These are phyloP conservation scores for Porodaedalea pini DNA, from an alignment of 1,284 basidiomycete species.

Conservation along the genomic window DNA sequence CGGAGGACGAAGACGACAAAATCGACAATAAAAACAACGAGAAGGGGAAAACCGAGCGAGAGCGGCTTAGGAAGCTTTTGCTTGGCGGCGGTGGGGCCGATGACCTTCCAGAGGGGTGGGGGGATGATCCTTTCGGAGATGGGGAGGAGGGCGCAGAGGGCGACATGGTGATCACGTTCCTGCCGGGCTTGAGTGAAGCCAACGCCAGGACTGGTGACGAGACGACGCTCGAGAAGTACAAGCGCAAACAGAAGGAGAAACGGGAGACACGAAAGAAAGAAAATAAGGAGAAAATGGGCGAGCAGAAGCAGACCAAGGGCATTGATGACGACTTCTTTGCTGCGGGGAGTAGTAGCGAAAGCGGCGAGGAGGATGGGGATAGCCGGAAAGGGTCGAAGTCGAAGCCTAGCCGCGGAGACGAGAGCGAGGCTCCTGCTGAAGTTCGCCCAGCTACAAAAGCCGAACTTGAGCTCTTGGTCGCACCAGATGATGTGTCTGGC, in stretches of 20 bases:
- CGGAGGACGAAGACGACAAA: constrained; percentile 38
- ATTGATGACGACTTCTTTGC: constrained; percentile 73
- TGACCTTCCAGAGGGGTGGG: constrained; percentile 81
- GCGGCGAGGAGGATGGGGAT: constrained; percentile 33
- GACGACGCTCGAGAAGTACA: constrained; percentile 83
- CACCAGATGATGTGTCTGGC: constrained; percentile 49
- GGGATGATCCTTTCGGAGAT: constrained; percentile 36
- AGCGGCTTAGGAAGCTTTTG: constrained; percentile 68
- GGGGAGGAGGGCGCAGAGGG: constrained; percentile 45
- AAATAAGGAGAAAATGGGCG: constrained; percentile 35
- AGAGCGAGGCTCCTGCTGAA: constrained; percentile 25
- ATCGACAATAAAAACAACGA: constrained; percentile 27
- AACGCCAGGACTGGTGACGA: constrained; percentile 50
- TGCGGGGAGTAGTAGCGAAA: constrained; percentile 40
- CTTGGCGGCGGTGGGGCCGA: constrained; percentile 56
- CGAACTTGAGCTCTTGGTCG: constrained; percentile 63
- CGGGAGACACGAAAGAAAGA: constrained; percentile 76
- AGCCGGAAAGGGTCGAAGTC: constrained; percentile 29
- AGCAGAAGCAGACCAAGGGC: constrained; percentile 25
- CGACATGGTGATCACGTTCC: constrained; percentile 94
- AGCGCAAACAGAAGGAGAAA: constrained; percentile 85
- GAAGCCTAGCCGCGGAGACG: constrained; percentile 14
- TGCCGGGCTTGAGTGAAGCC: constrained; percentile 66
- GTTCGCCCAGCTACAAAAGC: constrained; percentile 38
- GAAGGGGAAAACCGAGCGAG: constrained; percentile 41